A percentile compares a stretch with the other conserved stretches of the same genome.
Evolutionary conservation across 2,329 filamentous ascomycete genomes (phyloP).

Genomic region (Ceratocystis cacaofunesta): DNA sequence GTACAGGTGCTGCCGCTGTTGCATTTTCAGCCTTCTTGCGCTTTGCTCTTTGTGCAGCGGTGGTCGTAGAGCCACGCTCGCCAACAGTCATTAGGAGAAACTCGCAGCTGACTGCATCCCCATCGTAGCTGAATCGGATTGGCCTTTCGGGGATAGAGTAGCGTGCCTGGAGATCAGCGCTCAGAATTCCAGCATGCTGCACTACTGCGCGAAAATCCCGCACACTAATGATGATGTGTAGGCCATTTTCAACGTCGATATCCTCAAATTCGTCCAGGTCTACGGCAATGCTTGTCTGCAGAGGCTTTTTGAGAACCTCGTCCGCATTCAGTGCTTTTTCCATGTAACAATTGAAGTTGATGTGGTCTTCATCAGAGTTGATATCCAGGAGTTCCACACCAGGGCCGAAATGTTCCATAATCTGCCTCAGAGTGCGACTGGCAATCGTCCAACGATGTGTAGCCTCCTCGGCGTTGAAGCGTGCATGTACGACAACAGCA

Average conservation of each 20-base stretch:
- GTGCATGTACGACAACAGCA: conserved; percentile 58
- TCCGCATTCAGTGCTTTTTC: conserved; percentile 58
- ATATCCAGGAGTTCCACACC: conserved; percentile 71
- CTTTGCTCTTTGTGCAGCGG: conserved; percentile 33
- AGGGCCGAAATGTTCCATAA: conserved; percentile 67
- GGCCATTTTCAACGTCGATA: conserved; percentile 56
- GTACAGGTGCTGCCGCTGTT: conserved; percentile 16
- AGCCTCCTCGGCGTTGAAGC: conserved; percentile 53
- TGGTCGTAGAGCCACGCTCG: conserved; percentile 35
- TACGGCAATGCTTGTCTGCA: conserved; percentile 65
- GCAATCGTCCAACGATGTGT: conserved; percentile 59
- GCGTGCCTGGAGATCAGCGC: conserved; percentile 48
- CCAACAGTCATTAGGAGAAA: conserved; percentile 75
- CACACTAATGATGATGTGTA: conserved; percentile 68
- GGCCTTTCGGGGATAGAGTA: conserved; percentile 60
- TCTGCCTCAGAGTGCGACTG: conserved; percentile 53
- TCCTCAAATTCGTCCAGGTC: conserved; percentile 64
- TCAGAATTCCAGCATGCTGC: conserved; percentile 55
- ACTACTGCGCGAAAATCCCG: conserved; percentile 73
- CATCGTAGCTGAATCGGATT: conserved; percentile 56
- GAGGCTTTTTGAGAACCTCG: conserved; percentile 62
- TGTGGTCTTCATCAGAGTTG: conserved; percentile 55
- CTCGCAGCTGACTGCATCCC: conserved; percentile 54
- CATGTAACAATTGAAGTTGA: conserved; percentile 68
- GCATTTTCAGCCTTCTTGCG: conserved; percentile 19